Conservation (phyloP, 75 land plant species). For the Cunninghamia lanceolata region DNA sequence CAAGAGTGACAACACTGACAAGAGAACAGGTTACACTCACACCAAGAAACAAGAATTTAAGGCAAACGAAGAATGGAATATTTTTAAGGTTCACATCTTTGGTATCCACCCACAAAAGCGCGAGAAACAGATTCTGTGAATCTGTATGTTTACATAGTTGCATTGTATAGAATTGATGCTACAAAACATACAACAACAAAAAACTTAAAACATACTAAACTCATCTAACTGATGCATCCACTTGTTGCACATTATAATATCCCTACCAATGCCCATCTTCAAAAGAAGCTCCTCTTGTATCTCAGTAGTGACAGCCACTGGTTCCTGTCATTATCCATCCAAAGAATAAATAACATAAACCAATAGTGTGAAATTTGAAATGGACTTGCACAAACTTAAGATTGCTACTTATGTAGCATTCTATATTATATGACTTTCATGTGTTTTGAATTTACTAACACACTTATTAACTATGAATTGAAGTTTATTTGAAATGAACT, state of each 20-base stretch:
- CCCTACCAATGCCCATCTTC: conserved; percentile 87
- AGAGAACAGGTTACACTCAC: background rate
- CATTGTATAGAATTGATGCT: background rate
- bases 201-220: background rate
- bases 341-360: conserved; percentile 4
- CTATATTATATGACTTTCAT: background rate
- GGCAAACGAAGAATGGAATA: background rate
- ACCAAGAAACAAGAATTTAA: background rate
- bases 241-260: conserved; percentile 1
- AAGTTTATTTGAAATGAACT: too few species aligned
- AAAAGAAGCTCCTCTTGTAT: conserved; percentile 88
- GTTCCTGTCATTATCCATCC: conserved; percentile 57
- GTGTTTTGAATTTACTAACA: background rate
- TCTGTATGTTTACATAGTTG: background rate
- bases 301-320: conserved; percentile 86
- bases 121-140: background rate
- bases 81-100: background rate
- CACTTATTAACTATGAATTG: background rate
- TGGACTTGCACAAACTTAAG: background rate
- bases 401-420: conserved; percentile 9
- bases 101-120: background rate
- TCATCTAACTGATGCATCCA: background rate
- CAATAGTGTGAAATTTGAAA: background rate
- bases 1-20: background rate
- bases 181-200: background rate